Conservation (phyloP, 768 basidiomycete species). For the Agrocybe pediades region DNA sequence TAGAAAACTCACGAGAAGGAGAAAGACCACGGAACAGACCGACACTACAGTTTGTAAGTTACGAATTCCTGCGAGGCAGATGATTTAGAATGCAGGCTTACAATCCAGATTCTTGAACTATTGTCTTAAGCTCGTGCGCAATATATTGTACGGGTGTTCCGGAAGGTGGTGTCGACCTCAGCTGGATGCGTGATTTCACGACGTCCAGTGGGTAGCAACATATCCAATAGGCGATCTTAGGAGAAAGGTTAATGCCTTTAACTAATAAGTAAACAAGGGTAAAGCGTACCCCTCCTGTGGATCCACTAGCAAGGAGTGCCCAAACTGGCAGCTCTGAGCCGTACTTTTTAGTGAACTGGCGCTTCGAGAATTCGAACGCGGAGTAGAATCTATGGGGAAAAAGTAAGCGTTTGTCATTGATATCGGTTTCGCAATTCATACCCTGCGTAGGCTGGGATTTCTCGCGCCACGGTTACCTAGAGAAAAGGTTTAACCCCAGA, state of each 20-base stretch:
- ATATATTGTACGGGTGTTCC: conserved; percentile 82
- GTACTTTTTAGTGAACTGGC: conserved; percentile 64
- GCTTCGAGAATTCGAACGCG: conserved; percentile 92
- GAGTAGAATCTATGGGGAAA: conserved; percentile 51
- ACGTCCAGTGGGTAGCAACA: conserved; percentile 91
- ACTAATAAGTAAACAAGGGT: not conserved
- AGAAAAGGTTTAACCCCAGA: not conserved
- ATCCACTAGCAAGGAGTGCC: conserved; percentile 81
- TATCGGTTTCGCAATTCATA: conserved; percentile 32
- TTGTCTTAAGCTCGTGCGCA: conserved; percentile 59
- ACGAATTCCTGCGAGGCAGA: not conserved
- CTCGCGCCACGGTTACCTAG: conserved; percentile 87
- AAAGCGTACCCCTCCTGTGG: conserved; percentile 76
- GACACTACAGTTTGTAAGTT: conserved; percentile 32
- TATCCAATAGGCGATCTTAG: conserved; percentile 88
- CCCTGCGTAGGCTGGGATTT: conserved; percentile 97
- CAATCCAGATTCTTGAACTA: conserved; percentile 75
- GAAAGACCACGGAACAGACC: conserved; percentile 76
- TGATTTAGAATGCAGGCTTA: conserved; percentile 37
- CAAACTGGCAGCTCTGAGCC: conserved; percentile 78
- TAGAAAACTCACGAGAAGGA: conserved; percentile 67
- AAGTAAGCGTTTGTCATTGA: not conserved
- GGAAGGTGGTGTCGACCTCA: conserved; percentile 70
- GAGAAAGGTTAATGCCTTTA: conserved; percentile 2
- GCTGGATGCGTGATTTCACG: conserved; percentile 88